These are phyloP conservation scores for Populus deltoides DNA, from an alignment of 345 rosid genomes.

Conservation along the genomic window DNA sequence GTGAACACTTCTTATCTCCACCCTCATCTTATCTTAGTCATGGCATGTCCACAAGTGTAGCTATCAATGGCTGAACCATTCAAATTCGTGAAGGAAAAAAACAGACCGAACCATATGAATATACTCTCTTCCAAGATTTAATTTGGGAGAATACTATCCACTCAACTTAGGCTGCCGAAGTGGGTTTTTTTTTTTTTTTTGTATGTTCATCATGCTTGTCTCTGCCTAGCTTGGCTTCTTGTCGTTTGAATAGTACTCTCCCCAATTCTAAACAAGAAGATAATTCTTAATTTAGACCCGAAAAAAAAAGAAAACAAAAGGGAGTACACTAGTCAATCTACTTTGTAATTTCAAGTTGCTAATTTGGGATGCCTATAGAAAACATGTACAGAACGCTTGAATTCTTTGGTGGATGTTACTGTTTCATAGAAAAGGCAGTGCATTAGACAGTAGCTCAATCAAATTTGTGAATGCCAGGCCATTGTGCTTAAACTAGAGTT, in stretches of 20 bases:
- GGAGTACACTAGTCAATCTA: not conserved
- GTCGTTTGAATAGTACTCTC: not conserved
- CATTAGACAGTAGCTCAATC: not conserved
- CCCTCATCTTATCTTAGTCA: not conserved
- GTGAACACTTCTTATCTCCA: not conserved
- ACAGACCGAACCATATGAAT: no score
- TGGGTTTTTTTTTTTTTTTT: no score
- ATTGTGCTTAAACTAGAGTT: not conserved
- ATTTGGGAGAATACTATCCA: no score
- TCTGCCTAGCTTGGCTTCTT: not conserved
- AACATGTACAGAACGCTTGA: not conserved
- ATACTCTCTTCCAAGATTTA: no score
- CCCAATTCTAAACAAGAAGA: not conserved
- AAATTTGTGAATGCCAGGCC: not conserved
- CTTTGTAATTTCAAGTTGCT: not conserved
- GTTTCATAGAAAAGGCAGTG: not conserved
- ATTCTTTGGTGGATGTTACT: not conserved
- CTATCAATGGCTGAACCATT: not conserved
- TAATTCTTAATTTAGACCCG: not conserved
- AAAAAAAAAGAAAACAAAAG: not conserved
- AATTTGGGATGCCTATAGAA: not conserved
- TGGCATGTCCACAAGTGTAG: not conserved
- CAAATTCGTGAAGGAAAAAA: not conserved
- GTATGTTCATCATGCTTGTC: not conserved
- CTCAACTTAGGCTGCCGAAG: no score